Base-by-base conservation (phyloP, 768 basidiomycete species). In the Polyporus arcularius region DNA sequence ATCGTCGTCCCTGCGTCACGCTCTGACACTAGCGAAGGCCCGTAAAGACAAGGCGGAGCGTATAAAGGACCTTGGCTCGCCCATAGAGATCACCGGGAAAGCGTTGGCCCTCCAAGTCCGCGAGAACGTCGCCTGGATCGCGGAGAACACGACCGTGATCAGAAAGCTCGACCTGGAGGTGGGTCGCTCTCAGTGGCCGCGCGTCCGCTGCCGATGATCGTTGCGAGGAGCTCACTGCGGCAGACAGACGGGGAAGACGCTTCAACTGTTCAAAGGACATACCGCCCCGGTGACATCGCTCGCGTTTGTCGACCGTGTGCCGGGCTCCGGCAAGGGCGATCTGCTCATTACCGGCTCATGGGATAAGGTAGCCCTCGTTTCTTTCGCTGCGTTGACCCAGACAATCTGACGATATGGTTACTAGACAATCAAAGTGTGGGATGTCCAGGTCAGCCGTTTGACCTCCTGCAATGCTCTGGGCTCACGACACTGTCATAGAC, bases 291-390 rank as follows among this genome's bases (percentile, higher is more conserved):
- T 96, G 50, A 96, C 96, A 3, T 85, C 82, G 38, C 76, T 99
- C 35, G 85, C 86, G 6, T 89, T 98, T 67, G 82, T 76, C 64
- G 78, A 84, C 63, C 77, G 73, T 57, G 65, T 56, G 15, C 61
- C 66, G 28, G 76, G 78, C 11, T 75, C 78, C 40, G 76, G 72
- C 14, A 75, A 80, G 58, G 74, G 71, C 12, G 78, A 80, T 62
- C 71, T 90, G 8, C 75, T 99, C 40, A 82, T 98, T 63, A 94
- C 92, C 46, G 95, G 92, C 21, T 95, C 95, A 48, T 99, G 97
- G 97, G 97, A 99, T 72, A 88, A 85, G 75, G 92, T 85, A 64
- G 47, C 53, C 55, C 1, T 26, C 42, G 6, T 26, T 40, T 21
- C 32, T 4, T 32, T 5, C 26, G 18, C 31, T 38, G 42, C 28